Conservation (phyloP, 1,139 yeast species). For the Entelexis paramagnoliae region DNA sequence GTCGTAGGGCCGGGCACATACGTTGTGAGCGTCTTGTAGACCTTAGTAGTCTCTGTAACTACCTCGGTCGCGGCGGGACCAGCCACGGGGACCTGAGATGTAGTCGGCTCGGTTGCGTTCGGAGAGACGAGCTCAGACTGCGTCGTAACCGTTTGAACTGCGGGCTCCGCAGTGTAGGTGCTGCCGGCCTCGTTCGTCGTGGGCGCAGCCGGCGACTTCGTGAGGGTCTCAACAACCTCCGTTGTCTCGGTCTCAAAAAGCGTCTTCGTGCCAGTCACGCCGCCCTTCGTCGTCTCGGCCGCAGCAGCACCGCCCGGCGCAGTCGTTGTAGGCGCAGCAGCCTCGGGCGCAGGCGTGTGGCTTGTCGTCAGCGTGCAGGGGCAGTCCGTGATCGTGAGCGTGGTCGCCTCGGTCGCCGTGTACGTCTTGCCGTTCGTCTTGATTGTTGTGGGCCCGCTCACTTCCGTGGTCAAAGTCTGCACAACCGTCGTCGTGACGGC, state of each 20-base stretch:
- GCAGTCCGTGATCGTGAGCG: slow-evolving; percentile 39
- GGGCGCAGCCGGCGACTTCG: background rate
- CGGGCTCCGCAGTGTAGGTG: background rate
- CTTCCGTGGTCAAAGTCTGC: slow-evolving; percentile 6
- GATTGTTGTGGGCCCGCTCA: slow-evolving; percentile 29
- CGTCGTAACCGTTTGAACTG: background rate
- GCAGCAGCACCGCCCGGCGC: slow-evolving; percentile 7
- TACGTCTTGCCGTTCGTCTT: slow-evolving; percentile 34
- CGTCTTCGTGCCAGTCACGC: slow-evolving; percentile 22
- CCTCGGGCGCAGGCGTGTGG: background rate
- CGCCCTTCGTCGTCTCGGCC: background rate
- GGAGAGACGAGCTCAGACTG: background rate
- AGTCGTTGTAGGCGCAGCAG: background rate
- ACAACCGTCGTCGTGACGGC: slow-evolving; percentile 5
- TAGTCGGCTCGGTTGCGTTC: background rate
- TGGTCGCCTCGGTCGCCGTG: slow-evolving; percentile 37
- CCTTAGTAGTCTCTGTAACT: slow-evolving; percentile 9
- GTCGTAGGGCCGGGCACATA: slow-evolving; percentile 37
- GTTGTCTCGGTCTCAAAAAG: slow-evolving; percentile 27
- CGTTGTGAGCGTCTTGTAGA: slow-evolving; percentile 34
- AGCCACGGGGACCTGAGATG: slow-evolving; percentile 6
- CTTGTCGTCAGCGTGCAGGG: slow-evolving; percentile 34
- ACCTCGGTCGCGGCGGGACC: background rate
- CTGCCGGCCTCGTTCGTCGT: background rate
- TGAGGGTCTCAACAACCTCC: background rate